Evolutionary conservation across 2,329 filamentous ascomycete species (phyloP), one percentile per base, ranked within the genome.

Genomic region (Trichocomaceae sp.): DNA sequence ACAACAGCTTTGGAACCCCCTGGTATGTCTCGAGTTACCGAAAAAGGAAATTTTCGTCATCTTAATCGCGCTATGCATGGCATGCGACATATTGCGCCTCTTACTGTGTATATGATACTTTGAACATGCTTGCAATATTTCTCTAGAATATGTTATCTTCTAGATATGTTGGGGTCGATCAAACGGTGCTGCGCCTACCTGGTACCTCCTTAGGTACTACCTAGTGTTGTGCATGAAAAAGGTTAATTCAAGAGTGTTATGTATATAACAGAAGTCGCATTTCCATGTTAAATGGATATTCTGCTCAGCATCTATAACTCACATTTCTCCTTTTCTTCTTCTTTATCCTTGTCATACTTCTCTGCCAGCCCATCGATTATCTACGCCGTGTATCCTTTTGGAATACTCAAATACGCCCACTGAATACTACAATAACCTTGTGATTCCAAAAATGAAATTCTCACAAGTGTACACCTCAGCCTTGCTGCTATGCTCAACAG

Each of bases 401-500:
- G 39, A 41, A 19, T 41, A 17, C 39, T 8, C 44, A 6, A 47
- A 47, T 4, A 45, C 17, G 10, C 22, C 23, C 6, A 29, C 6
- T 22, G 2, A 35, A 26, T 22, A 31, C 37, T 41, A 53, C 35
- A 2, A 9, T 31, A 26, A n/a, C 23, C 23, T 26, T 2, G 13
- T 47, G 2, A 2, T 26, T 5, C 44, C n/a, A n/a, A 42, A 29
- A 41, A 53, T 53, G 51, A 31, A 47, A 33, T 20, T 53, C 33
- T 26, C 47, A 8, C 47, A 29, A 13, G 42, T n/a, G 5, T 0
- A 47, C n/a, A 0, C 39, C n/a, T 31, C 51, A 29, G 33, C 35
- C 15, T 17, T 53, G 13, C 13, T 53, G 44, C 51, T 53, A 22
- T 20, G 15, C 19, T 33, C 22, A 29, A 22, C 51, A n/a, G 73